Evolutionary conservation across 305 asterid species (phyloP).

Genomic region (Fraxinus baroniana): DNA sequence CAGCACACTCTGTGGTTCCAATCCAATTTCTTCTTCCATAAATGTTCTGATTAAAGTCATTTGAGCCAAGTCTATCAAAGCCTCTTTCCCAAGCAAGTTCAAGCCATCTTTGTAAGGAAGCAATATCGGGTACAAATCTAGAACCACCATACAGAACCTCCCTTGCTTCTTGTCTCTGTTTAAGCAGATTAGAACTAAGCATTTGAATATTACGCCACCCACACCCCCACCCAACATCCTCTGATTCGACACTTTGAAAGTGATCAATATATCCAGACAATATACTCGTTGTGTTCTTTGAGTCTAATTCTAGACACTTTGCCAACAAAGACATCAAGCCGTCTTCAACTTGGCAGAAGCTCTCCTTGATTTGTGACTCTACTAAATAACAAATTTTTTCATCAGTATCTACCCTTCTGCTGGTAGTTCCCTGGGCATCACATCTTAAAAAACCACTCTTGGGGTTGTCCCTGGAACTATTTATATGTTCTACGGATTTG

Average conservation of each 20-base stretch:
- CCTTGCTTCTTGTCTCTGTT: conserved; percentile 56
- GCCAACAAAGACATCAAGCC: conserved; percentile 56
- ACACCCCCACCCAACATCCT: conserved; percentile 87
- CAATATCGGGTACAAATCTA: conserved; percentile 69
- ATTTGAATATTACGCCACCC: conserved; percentile 98
- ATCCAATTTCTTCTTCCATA: conserved; percentile 74
- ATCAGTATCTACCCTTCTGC: conserved; percentile 27
- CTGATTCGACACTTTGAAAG: conserved; percentile 54
- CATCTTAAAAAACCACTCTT: conserved; percentile 35
- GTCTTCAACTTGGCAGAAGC: conserved; percentile 38
- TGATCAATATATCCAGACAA: conserved; percentile 76
- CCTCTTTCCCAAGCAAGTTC: conserved; percentile 84
- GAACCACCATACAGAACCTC: conserved; percentile 69
- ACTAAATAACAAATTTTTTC: conserved; percentile 36
- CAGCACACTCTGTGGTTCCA: conserved; percentile 88
- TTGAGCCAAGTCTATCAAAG: conserved; percentile 64
- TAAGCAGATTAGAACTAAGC: conserved; percentile 84
- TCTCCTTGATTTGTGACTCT: conserved; percentile 45
- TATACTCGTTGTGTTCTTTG: conserved; percentile 43
- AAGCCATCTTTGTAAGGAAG: conserved; percentile 79
- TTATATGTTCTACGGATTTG: conserved; percentile 18
- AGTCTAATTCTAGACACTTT: conserved; percentile 63
- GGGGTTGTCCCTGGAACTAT: conserved; percentile 22
- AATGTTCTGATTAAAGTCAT: conserved; percentile 58
- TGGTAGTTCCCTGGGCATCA: conserved; percentile 19